These are phyloP conservation scores for Papilionanthe hybrid DNA, from an alignment of 116 monocot species.

Conservation along the genomic window DNA sequence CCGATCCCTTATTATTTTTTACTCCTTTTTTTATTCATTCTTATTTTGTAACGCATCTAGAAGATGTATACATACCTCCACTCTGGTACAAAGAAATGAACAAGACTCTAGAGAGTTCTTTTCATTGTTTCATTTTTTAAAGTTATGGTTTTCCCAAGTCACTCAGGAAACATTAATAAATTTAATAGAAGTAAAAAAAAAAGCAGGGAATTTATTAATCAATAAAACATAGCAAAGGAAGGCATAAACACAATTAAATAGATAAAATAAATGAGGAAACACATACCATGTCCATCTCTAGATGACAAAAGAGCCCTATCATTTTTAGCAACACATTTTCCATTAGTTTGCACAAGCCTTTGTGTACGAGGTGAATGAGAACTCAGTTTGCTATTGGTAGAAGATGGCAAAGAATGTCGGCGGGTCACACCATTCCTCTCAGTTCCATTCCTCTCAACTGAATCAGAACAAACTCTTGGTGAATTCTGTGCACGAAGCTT, in stretches of 20 bases:
- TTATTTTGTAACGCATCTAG: too few species aligned
- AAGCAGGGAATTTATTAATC: not conserved
- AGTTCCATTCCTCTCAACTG: constrained; percentile 49
- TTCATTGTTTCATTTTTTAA: too few species aligned
- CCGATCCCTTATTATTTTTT: too few species aligned
- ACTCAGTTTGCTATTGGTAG: constrained; percentile 47
- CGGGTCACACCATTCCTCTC: constrained; percentile 52
- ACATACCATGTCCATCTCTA: constrained; percentile 53
- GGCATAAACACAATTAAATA: not conserved
- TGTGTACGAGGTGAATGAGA: constrained; percentile 57
- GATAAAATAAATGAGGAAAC: not conserved
- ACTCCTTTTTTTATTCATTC: too few species aligned
- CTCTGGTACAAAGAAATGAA: too few species aligned
- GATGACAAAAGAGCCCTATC: constrained; percentile 50
- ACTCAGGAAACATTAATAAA: not conserved
- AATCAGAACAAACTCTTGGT: constrained; percentile 61
- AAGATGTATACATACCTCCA: too few species aligned
- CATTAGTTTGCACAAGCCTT: constrained; percentile 27
- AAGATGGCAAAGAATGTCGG: constrained; percentile 68
- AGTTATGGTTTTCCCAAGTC: not conserved
- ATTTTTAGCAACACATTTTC: constrained; percentile 34
- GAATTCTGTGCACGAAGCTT: constrained; percentile 59
- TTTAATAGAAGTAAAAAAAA: not conserved
- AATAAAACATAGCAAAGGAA: not conserved
- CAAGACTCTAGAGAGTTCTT: too few species aligned